Evolutionary conservation across 2,329 filamentous ascomycete species (phyloP).

Genomic region (Fusarium falciforme): DNA sequence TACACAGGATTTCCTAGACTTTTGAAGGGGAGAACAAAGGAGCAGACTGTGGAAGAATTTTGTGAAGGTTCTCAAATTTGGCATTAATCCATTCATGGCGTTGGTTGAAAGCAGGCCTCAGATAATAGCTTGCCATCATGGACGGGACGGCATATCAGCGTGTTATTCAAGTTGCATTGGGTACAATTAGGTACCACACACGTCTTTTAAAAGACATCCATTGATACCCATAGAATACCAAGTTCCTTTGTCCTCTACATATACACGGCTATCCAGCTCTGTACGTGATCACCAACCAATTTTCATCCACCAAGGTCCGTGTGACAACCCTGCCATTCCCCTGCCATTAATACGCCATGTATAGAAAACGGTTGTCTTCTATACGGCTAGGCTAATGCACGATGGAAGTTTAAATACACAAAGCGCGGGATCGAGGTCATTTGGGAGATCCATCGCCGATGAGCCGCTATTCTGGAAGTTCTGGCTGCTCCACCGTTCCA

Average conservation of each 20-base stretch:
- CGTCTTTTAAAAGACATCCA: constrained; percentile 23
- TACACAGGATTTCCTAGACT: neutral
- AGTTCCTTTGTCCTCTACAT: neutral
- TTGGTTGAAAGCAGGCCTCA: constrained; percentile 14
- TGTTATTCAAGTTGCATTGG: constrained; percentile 26
- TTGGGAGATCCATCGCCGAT: neutral
- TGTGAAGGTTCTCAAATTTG: neutral
- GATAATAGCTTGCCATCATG: constrained; percentile 9
- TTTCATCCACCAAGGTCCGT: neutral
- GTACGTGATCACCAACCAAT: neutral
- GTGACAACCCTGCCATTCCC: neutral
- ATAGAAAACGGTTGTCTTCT: neutral
- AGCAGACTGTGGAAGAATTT: constrained; percentile 9
- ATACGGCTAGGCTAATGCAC: neutral
- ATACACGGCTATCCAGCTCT: neutral
- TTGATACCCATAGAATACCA: constrained; percentile 40
- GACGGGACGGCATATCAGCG: constrained; percentile 29
- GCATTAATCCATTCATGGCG: constrained; percentile 24
- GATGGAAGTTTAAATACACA: neutral
- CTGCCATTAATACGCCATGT: neutral
- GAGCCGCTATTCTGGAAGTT: neutral
- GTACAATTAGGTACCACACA: constrained; percentile 22
- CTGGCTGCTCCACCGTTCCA: neutral
- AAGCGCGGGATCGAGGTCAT: neutral
- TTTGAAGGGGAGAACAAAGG: neutral